These are phyloP conservation scores for Colletotrichum endophyticum DNA, from an alignment of 2,329 filamentous ascomycete genomes.

Conservation along the genomic window DNA sequence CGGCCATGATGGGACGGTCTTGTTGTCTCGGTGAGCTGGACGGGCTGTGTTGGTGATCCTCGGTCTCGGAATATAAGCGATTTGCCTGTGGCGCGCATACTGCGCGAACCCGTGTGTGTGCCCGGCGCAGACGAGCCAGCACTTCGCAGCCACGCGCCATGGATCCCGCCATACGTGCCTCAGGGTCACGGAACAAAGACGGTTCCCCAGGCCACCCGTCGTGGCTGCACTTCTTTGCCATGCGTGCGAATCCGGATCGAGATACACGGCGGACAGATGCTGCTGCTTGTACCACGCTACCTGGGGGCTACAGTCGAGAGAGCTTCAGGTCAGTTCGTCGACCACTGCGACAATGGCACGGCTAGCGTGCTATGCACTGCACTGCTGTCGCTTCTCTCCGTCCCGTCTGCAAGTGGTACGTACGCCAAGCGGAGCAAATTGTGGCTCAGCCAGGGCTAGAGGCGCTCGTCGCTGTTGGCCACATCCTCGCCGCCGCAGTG, in stretches of 20 bases:
- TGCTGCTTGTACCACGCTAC: not conserved
- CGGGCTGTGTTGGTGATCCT: not conserved
- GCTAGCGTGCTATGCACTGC: not conserved
- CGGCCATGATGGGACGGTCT: not conserved
- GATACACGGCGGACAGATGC: conserved; percentile 7
- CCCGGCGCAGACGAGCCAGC: not conserved
- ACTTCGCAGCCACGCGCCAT: conserved; percentile 3
- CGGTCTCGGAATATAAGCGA: not conserved
- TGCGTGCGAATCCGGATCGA: conserved; percentile 3
- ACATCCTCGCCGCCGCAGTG: not conserved
- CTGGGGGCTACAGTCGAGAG: not conserved
- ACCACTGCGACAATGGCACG: not conserved
- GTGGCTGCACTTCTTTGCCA: not conserved
- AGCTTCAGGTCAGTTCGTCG: not conserved
- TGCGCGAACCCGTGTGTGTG: conserved; percentile 6
- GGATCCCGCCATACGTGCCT: not conserved
- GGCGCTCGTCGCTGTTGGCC: not conserved
- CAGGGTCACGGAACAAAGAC: conserved; percentile 7
- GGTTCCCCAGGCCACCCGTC: conserved; percentile 5
- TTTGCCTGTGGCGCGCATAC: not conserved
- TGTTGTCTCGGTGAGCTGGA: not conserved
- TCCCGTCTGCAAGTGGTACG: conserved; percentile 3
- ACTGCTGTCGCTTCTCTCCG: not conserved
- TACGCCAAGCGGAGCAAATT: conserved; percentile 8
- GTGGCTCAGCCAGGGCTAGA: not conserved